These are phyloP conservation scores for Funneliformis geosporum DNA, from an alignment of 192 early-diverging fungal species.

Conservation along the genomic window DNA sequence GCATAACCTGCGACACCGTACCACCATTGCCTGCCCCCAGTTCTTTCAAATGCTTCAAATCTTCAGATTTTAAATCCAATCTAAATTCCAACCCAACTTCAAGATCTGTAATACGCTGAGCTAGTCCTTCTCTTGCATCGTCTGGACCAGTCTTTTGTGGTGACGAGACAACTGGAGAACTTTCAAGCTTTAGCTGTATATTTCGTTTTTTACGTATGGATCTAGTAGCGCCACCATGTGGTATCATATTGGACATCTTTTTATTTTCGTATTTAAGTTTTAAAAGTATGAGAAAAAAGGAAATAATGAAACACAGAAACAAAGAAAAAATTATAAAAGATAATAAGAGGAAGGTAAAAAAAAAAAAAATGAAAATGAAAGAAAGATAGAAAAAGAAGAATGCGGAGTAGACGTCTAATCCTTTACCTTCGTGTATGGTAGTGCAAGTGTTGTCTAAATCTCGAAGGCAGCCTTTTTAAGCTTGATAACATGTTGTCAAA, in stretches of 20 bases:
- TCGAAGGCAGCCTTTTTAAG: too few species aligned
- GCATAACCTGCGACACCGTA: slow-evolving; percentile 81
- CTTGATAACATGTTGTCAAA: too few species aligned
- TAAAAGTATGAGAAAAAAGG: neutral
- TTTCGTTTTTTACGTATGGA: slow-evolving; percentile 57
- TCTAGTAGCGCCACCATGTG: neutral
- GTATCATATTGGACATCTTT: neutral
- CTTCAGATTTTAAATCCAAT: slow-evolving; percentile 77
- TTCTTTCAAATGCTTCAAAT: slow-evolving; percentile 74
- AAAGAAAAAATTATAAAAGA: too few species aligned
- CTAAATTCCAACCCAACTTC: slow-evolving; percentile 74
- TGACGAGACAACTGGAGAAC: slow-evolving; percentile 40
- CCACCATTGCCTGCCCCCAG: slow-evolving; percentile 94
- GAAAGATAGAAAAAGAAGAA: too few species aligned
- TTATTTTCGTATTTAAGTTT: neutral
- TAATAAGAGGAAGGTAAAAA: too few species aligned
- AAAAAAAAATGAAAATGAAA: too few species aligned
- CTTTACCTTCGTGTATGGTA: too few species aligned
- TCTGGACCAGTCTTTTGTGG: neutral
- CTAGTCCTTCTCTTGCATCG: slow-evolving; percentile 33
- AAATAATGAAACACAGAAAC: neutral
- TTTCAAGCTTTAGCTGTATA: slow-evolving; percentile 50
- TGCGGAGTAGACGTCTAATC: too few species aligned
- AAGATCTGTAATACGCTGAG: slow-evolving; percentile 50
- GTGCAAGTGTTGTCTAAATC: too few species aligned